Evolutionary conservation across 345 rosid genomes (phyloP).

Genomic region (Arabis hirsuta): DNA sequence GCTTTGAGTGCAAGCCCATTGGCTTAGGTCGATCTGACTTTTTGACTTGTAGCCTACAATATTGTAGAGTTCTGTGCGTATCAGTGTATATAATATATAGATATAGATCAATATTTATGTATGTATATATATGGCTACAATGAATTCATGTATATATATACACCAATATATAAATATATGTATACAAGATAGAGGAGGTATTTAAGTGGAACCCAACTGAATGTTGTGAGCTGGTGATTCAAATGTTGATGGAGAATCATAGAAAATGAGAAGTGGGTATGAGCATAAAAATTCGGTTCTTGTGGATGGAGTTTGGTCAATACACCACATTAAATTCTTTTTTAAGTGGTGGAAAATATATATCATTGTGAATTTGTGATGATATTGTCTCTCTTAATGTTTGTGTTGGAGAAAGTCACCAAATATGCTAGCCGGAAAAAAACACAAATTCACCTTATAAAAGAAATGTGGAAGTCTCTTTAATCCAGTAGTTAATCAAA

Average conservation of each 20-base stretch:
- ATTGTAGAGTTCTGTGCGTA: slow-evolving; percentile 24
- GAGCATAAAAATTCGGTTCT: slow-evolving; percentile 44
- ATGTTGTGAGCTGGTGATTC: slow-evolving; percentile 50
- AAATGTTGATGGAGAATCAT: slow-evolving; percentile 48
- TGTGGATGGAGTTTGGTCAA: slow-evolving; percentile 61
- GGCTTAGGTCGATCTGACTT: slow-evolving; percentile 34
- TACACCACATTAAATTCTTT: slow-evolving; percentile 46
- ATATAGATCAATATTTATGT: not conserved
- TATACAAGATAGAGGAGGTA: slow-evolving; percentile 25
- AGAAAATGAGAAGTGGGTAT: slow-evolving; percentile 48
- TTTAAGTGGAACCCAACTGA: slow-evolving; percentile 39
- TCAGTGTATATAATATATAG: not conserved
- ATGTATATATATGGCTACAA: slow-evolving; percentile 1
- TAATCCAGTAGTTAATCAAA: too few species aligned
- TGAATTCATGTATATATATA: not conserved
- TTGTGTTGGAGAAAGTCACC: slow-evolving; percentile 42
- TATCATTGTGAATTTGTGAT: slow-evolving; percentile 26
- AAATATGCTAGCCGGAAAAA: slow-evolving; percentile 13
- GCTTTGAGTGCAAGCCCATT: slow-evolving; percentile 36
- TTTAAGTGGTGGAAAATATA: slow-evolving; percentile 49
- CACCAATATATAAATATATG: not conserved
- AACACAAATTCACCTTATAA: not conserved
- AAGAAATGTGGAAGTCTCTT: too few species aligned
- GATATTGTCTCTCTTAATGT: slow-evolving; percentile 44
- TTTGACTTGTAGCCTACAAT: slow-evolving; percentile 33